Conservation (phyloP, 805 yeast genomes). For the Schwanniomyces occidentalis region DNA sequence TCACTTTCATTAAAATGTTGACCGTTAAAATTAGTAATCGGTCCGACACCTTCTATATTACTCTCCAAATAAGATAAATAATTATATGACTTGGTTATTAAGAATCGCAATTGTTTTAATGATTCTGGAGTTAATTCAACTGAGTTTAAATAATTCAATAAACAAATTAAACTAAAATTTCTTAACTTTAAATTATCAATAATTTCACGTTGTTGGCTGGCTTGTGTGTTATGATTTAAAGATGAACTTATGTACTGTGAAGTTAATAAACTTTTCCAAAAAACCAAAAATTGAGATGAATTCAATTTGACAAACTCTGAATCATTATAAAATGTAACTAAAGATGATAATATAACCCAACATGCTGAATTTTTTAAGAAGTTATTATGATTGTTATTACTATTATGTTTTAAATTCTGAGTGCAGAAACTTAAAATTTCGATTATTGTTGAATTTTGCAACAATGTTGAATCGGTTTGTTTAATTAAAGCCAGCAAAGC, state of each 20-base stretch:
- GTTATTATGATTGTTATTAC: constrained; percentile 17
- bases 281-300: constrained; percentile 44
- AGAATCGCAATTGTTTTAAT: constrained; percentile 40
- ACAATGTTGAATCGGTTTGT: constrained; percentile 32
- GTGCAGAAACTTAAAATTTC: constrained; percentile 47
- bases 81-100: constrained; percentile 41
- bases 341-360: constrained; percentile 42
- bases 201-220: constrained; percentile 27
- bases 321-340: constrained; percentile 40
- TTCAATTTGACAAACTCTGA: constrained; percentile 44
- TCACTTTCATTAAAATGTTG: constrained; percentile 28
- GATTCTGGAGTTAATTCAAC: constrained; percentile 42
- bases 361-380: constrained; percentile 32
- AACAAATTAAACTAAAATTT: constrained; percentile 38
- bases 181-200: constrained; percentile 36
- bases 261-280: constrained; percentile 46
- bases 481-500: constrained; percentile 36
- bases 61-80: constrained; percentile 42
- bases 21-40: constrained; percentile 31
- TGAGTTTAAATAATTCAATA: constrained; percentile 38
- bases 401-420: constrained; percentile 42
- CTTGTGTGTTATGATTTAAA: constrained; percentile 13
- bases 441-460: constrained; percentile 42
- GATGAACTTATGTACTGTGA: constrained; percentile 36
- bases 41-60: constrained; percentile 31